Conservation (phyloP, 257 asterid species). For the Solanum peruvianum region DNA sequence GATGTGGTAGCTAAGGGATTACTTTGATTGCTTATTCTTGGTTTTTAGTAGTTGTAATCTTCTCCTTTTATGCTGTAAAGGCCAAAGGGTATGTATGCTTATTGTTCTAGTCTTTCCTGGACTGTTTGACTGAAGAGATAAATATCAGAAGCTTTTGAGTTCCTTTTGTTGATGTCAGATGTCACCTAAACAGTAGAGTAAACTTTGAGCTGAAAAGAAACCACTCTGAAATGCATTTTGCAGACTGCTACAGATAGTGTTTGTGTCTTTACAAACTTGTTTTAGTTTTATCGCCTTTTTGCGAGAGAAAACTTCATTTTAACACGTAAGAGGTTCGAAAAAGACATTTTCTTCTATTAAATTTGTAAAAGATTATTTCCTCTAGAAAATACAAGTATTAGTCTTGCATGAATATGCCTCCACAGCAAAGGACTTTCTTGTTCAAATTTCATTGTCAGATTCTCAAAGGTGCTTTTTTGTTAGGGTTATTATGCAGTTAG, state of each 20-base stretch:
- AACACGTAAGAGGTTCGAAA: not conserved
- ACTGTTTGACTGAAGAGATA: not conserved
- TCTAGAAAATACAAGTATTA: not conserved
- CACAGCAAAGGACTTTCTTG: not conserved
- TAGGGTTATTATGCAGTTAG: not conserved
- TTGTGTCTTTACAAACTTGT: not conserved
- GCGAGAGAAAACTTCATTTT: not conserved
- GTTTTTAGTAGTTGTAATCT: not conserved
- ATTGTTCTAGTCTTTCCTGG: not conserved
- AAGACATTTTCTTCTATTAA: not conserved
- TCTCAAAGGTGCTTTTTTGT: not conserved
- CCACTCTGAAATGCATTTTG: not conserved
- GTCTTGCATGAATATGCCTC: not conserved
- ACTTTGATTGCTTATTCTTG: not conserved
- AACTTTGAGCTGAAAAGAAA: not conserved
- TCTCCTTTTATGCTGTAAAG: not conserved
- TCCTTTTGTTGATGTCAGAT: not conserved
- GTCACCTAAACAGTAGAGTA: not conserved
- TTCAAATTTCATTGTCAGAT: not conserved
- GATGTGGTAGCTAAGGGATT: not conserved
- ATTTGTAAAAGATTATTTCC: not conserved
- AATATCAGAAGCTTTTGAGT: not conserved
- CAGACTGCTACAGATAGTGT: not conserved
- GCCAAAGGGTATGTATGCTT: not conserved
- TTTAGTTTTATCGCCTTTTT: not conserved